Evolutionary conservation across 2,329 filamentous ascomycete species (phyloP).

Genomic region (Neonectria hederae): DNA sequence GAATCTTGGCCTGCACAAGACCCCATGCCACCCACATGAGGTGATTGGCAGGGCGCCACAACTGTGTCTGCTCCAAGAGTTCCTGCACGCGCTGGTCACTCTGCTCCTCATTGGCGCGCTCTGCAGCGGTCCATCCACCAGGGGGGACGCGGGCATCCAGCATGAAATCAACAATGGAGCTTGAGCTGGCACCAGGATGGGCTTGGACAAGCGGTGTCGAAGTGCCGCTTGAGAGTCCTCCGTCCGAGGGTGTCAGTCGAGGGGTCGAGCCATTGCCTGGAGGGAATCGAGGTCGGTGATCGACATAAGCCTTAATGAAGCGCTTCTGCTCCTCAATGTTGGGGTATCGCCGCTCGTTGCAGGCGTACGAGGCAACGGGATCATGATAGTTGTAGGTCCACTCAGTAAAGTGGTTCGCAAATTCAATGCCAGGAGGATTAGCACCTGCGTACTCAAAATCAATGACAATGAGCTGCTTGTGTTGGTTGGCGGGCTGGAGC

Average conservation of each 20-base stretch:
- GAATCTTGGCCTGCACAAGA: slow-evolving; percentile 90
- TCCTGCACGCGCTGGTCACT: slow-evolving; percentile 74
- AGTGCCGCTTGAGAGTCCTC: slow-evolving; percentile 44
- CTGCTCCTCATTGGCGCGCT: slow-evolving; percentile 69
- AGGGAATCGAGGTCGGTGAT: slow-evolving; percentile 77
- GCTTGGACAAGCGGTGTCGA: slow-evolving; percentile 50
- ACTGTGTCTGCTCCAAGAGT: slow-evolving; percentile 78
- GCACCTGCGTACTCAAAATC: slow-evolving; percentile 98
- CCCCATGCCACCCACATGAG: slow-evolving; percentile 97
- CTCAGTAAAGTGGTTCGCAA: slow-evolving; percentile 97
- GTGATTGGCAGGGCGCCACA: slow-evolving; percentile 90
- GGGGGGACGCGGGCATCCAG: slow-evolving; percentile 76
- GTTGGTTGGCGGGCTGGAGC: slow-evolving; percentile 87
- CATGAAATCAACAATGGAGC: slow-evolving; percentile 76
- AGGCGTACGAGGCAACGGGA: slow-evolving; percentile 68
- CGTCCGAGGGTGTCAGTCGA: slow-evolving; percentile 56
- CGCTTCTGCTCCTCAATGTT: slow-evolving; percentile 81
- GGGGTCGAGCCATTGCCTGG: slow-evolving; percentile 60
- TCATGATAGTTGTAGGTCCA: slow-evolving; percentile 99
- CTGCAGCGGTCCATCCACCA: slow-evolving; percentile 60
- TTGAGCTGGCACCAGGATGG: slow-evolving; percentile 58
- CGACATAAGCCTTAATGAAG: slow-evolving; percentile 87
- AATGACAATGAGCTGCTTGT: slow-evolving; percentile 96
- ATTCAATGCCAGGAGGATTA: slow-evolving; percentile 87
- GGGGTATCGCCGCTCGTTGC: slow-evolving; percentile 77